These are phyloP conservation scores for Fusarium acutatum DNA, from an alignment of 2,329 filamentous ascomycete genomes.

Conservation along the genomic window DNA sequence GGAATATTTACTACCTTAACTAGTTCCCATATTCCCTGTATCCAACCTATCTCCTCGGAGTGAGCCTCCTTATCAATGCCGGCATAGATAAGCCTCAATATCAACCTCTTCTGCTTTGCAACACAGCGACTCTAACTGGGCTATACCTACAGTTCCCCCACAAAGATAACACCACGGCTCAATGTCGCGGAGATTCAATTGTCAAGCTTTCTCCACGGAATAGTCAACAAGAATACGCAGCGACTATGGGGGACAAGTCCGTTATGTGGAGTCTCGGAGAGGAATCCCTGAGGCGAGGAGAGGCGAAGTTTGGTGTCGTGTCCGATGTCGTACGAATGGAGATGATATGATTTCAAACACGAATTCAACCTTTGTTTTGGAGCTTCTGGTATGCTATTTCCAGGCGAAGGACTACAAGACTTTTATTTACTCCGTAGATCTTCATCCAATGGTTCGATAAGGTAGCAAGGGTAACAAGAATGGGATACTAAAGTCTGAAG, in stretches of 20 bases:
- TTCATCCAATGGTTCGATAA: background rate
- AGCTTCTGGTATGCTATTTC: background rate
- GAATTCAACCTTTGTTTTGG: background rate
- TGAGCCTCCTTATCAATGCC: conserved; percentile 15
- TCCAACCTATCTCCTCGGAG: conserved; percentile 31
- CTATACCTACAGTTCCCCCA: background rate
- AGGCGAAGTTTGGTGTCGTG: background rate
- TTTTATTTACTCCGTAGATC: background rate
- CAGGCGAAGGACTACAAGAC: background rate
- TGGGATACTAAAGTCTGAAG: background rate
- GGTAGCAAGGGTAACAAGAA: background rate
- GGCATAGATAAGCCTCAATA: conserved; percentile 28
- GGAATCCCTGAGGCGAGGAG: background rate
- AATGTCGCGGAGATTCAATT: background rate
- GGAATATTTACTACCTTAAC: conserved; percentile 1
- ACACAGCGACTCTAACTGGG: conserved; percentile 17
- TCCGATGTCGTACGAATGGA: conserved; percentile 4
- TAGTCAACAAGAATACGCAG: background rate
- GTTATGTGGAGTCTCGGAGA: background rate
- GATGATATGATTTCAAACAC: conserved; percentile 18
- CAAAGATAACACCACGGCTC: conserved; percentile 18
- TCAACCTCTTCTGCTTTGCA: conserved; percentile 12
- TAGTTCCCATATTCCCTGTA: conserved; percentile 9
- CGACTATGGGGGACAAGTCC: background rate
- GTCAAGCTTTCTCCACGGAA: conserved; percentile 9